These are phyloP conservation scores for Jatropha curcas DNA, from an alignment of 345 rosid genomes.

Conservation along the genomic window DNA sequence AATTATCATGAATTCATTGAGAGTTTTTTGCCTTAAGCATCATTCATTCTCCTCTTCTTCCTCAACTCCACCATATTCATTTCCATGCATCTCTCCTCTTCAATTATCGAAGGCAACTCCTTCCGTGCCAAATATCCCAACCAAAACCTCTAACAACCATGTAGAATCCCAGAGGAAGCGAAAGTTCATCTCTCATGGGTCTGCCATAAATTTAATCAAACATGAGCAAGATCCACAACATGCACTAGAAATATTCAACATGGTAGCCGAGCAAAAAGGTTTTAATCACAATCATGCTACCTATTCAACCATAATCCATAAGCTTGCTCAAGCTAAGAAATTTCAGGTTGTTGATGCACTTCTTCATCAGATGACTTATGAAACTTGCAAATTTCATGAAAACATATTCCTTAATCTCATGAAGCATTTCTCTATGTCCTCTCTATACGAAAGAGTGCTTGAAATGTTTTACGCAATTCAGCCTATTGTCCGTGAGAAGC, in stretches of 20 bases:
- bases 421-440: constrained; percentile 63
- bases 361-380: constrained; percentile 74
- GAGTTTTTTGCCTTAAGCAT: not conserved
- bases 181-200: constrained; percentile 62
- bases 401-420: constrained; percentile 70
- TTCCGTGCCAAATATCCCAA: constrained; percentile 35
- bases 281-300: constrained; percentile 85
- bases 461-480: constrained; percentile 72
- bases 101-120: constrained; percentile 20
- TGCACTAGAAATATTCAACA: constrained; percentile 73
- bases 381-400: constrained; percentile 84
- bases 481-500: constrained; percentile 67
- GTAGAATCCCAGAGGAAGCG: constrained; percentile 35
- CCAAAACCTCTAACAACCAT: constrained; percentile 25
- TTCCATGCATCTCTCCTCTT: constrained; percentile 73
- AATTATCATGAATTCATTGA: constrained; percentile 13
- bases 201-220: constrained; percentile 65
- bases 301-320: constrained; percentile 62
- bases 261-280: constrained; percentile 63
- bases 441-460: constrained; percentile 53
- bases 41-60: constrained; percentile 18
- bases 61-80: constrained; percentile 32
- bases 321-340: constrained; percentile 67
- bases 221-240: constrained; percentile 67
- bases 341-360: constrained; percentile 72